These are phyloP conservation scores for Nemania sp. DNA, from an alignment of 2,329 filamentous ascomycete species.

Conservation along the genomic window DNA sequence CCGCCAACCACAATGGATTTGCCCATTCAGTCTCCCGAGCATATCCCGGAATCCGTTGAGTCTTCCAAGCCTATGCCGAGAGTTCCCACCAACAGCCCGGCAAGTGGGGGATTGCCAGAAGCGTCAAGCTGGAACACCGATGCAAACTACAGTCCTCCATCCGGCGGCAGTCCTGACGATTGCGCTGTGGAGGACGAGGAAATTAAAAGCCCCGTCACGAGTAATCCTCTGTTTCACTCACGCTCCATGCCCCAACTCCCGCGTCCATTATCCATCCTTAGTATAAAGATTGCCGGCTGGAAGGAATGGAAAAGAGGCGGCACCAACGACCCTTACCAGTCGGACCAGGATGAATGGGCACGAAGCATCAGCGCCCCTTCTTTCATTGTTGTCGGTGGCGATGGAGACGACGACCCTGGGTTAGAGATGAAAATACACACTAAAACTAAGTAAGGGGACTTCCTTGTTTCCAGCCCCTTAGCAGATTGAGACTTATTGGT, in stretches of 20 bases:
- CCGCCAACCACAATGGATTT: background rate
- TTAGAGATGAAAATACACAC: background rate
- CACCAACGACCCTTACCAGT: background rate
- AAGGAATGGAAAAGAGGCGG: background rate
- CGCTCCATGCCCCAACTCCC: background rate
- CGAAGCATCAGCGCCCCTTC: background rate
- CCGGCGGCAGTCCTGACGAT: background rate
- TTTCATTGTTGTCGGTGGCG: background rate
- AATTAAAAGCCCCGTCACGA: background rate
- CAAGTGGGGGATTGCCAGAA: background rate
- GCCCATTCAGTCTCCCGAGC: background rate
- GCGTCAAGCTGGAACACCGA: background rate
- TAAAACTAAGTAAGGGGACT: background rate
- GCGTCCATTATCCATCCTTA: background rate
- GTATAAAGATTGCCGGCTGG: background rate
- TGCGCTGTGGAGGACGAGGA: conserved; percentile 3
- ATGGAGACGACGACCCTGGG: background rate
- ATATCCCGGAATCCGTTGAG: background rate
- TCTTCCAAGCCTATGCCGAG: background rate
- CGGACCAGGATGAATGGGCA: background rate
- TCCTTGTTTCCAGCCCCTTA: background rate
- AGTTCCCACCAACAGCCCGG: background rate
- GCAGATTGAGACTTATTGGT: background rate
- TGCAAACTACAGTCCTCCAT: background rate
- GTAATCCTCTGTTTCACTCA: background rate